Evolutionary conservation across 139 green algal genomes (phyloP).

Genomic region (Chlorella vulgaris): DNA sequence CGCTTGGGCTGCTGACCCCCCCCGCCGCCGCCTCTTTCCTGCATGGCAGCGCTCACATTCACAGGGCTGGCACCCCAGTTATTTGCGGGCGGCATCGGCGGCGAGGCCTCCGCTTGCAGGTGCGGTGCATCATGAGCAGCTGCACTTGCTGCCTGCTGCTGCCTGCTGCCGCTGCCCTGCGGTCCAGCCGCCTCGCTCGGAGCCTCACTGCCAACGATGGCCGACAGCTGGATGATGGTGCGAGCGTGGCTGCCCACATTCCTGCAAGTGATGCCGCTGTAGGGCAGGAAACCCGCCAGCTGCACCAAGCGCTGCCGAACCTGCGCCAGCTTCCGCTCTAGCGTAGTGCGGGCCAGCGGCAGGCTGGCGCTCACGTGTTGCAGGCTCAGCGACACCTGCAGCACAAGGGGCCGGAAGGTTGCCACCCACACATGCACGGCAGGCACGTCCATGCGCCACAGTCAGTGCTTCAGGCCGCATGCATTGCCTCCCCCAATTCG

Average conservation of each 20-base stretch:
- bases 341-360: background rate
- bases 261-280: background rate
- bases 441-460: background rate
- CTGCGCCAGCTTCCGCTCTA: constrained; percentile 5
- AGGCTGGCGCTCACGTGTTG: constrained; percentile 8
- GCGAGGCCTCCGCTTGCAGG: too few species aligned
- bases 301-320: constrained; percentile 9
- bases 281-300: constrained; percentile 17
- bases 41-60: too few species aligned
- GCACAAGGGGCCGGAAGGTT: background rate
- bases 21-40: too few species aligned
- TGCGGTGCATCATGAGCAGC: background rate
- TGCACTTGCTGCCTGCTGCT: background rate
- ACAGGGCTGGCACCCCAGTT: too few species aligned
- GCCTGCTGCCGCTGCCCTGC: background rate
- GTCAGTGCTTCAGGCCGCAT: too few species aligned
- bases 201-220: background rate
- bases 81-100: too few species aligned
- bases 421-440: background rate
- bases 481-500: too few species aligned
- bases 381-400: constrained; percentile 1
- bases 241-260: constrained; percentile 29
- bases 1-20: too few species aligned
- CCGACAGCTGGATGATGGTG: constrained; percentile 20
- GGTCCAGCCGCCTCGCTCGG: background rate